Evolutionary conservation across 169 alveolate species (phyloP), one percentile per base, ranked within the genome.

Genomic region (Eimeria brunetti): DNA sequence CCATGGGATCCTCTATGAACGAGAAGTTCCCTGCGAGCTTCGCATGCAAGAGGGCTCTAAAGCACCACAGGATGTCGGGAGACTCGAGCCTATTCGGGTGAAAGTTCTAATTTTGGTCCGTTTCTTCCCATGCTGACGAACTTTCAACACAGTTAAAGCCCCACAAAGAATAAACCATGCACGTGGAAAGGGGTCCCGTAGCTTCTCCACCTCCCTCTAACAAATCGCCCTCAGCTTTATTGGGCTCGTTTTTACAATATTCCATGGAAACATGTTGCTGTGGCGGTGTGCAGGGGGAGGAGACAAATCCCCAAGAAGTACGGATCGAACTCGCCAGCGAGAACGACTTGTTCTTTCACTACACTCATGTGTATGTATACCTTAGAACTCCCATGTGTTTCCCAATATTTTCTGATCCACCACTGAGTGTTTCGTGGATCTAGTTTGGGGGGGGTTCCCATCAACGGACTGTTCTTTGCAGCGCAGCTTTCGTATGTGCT

Each of bases 271-370:
- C 9, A 9, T 36, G 80, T 22, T 44, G 2, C 44, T 41, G 30
- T 76, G 22, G 62, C 16, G 86, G 62, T 76, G 22, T 41, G 64
- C 44, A 98, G 98, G 99, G 99, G 46, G 99, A 97, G 56, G 99
- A 98, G 88, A 78, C 96, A 44, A 95, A 89, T 58, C 98, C 99
- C 30, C 91, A 96, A 89, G 97, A 98, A 62, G 97, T 98, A 44
- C 98, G 98, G 94, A 96, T 98, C 33, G 99, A 98, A 93, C 85
- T 98, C 41, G 97, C 99, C 44, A 97, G 99, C 92, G 99, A 98
- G 95, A 98, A 98, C 95, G 99, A 99, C 96, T 96, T 99, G 78
- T 99, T 99, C 97, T 98, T 98, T 95, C 99, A 99, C 96, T 99
- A 98, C 95, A 97, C 98, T 24, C 99, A 98, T 94, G 94, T 85